Base-by-base conservation (phyloP, 768 basidiomycete genomes). In the Psilocybe cyanescens region DNA sequence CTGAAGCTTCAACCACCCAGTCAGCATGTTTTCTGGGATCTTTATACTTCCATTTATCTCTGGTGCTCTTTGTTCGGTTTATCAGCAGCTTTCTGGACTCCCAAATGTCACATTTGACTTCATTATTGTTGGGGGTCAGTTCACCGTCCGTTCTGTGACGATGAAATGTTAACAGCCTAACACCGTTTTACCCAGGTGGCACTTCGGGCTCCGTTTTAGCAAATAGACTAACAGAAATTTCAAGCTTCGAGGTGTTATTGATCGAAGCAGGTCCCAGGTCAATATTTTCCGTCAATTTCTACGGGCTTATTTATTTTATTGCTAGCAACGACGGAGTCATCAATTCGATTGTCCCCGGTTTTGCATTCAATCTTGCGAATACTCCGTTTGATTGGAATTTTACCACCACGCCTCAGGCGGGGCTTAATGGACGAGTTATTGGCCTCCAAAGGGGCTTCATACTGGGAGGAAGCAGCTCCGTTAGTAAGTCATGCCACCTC, bases 211-310 rank as follows among this genome's bases (percentile, higher is more conserved):
- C 82, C 57, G 83, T 79, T 1, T 72, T 87, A 19, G 85, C 86
- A 0, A 76, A 83, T 8, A 76, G 86, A 2, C 71, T 87, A 2
- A 80, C 79, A 7, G 86, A 86, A 67, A 72, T 85, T 58, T 78
- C 81, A 0, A 68, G 66, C 2, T 69, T 81, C 6, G 74, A 75
- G 2, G 84, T 87, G 0, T 72, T 85, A 12, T 65, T 87, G 8
- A 68, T 86, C 8, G 86, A 87, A 67, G 80, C 84, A 1, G 86
- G 86, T 1, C 68, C 72, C 61, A 88, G 86, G 88, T 86, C 11
- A 31, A 8, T 59, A n/a, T 19, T 35, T 30, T 12, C 7, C 14
- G 33, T 9, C 5, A 44, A 12, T 45, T 3, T 19, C 4, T 12
- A 33, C 28, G 14, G 3, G 16, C 9, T 8, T 56, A 14, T 37